Evolutionary conservation across 169 alveolate genomes (phyloP).

Genomic region (Cystoisospora suis): DNA sequence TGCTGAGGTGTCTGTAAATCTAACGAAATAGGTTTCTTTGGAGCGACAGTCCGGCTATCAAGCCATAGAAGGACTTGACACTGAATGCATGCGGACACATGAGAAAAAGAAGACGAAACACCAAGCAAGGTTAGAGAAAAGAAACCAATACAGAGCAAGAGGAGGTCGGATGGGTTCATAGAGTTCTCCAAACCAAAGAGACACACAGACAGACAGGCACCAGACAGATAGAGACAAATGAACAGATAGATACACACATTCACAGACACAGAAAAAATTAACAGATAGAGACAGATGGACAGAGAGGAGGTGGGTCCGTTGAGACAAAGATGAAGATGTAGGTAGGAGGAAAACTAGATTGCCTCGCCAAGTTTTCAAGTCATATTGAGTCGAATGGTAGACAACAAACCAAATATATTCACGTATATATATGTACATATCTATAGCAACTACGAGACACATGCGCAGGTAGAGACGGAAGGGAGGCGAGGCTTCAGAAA

Average conservation of each 20-base stretch:
- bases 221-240: neutral
- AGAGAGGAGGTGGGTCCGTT: neutral
- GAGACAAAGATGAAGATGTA: no score
- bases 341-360: no score
- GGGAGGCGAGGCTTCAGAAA: neutral
- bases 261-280: neutral
- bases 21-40: conserved; percentile 80
- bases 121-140: no score
- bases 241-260: conserved; percentile 30
- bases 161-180: no score
- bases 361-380: no score
- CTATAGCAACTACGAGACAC: neutral
- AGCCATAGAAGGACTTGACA: conserved; percentile 77
- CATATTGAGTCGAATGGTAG: neutral
- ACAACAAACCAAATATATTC: neutral
- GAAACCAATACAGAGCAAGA: no score
- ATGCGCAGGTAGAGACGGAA: neutral
- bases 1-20: conserved; percentile 71
- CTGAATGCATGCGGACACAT: conserved; percentile 21
- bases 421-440: neutral
- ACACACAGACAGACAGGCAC: neutral
- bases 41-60: conserved; percentile 80
- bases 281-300: neutral
- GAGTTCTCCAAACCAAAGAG: no score
- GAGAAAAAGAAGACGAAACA: neutral